Evolutionary conservation across 148 eudicot species (phyloP), one percentile per base, ranked within the genome.

Genomic region (Selenicereus undatus): DNA sequence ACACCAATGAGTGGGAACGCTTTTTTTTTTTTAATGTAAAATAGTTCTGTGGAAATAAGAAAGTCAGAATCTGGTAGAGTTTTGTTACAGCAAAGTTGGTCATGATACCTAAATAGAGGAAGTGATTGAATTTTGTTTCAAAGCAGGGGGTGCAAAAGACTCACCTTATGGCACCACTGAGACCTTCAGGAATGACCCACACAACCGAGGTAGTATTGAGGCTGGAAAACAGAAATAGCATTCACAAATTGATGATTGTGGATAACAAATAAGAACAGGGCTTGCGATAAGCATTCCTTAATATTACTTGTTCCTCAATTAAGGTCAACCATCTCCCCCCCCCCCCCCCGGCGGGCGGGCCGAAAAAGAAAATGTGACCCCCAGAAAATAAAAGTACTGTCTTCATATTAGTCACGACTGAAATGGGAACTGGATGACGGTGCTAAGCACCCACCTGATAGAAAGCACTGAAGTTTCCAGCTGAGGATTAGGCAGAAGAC

Each of bases 151-250:
- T 24, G n/a, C 27, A 18, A 18, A 56, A 43, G 65, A 73, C 84
- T 76, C 8, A 94, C 98, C 97, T 92, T 29, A 91, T 92, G 51
- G 95, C 91, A 79, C 88, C 86, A 60, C 98, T 86, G n/a, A 94
- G 90, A 78, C 98, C 98, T 52, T 81, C 89, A 0, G 98, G 95
- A 74, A 94, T 90, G 93, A 90, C 92, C 93, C 93, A 91, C 35
- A 91, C 89, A 26, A 89, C 85, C 64, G 89, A 81, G 52, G 91
- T 86, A 14, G 95, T 94, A 80, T 91, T 94, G 32, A 94, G 90
- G 86, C 98, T 89, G 91, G 16, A 76, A 13, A 77, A 77, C 72
- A 29, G 18, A 26, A 26, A 29, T 2, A 62, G 24, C 62, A 18
- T 0, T 56, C n/a, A 18, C 62, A 14, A 56, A 56, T 17, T 16